Evolutionary conservation across 1,284 basidiomycete species (phyloP), one percentile per base, ranked within the genome.

Genomic region (Austropuccinia psidii): DNA sequence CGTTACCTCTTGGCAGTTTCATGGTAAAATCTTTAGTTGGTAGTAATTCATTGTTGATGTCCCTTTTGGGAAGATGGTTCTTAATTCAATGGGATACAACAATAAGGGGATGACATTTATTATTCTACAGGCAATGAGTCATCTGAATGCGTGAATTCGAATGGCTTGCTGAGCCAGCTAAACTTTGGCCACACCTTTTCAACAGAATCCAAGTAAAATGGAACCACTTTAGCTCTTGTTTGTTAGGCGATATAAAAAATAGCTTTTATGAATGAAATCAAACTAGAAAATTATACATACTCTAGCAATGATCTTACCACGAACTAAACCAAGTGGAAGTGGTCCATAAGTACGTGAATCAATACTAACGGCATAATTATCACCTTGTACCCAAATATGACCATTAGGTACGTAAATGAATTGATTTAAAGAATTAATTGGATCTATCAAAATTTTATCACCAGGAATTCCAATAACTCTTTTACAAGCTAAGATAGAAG

Each of bases 351-450:
- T 54, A 2, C 70, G 60, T 39, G 70, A 73, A 49, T 73, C 70
- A 21, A 73, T 52, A 47, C 70, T 73, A 31, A 64, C 60, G 21
- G 45, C 49, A 50, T 54, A 41, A 21, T 73, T 73, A 57, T 73
- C 70, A 43, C 70, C 70, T 64, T 73, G 29, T 45, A 73, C 21
- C 70, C 70, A 73, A 54, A 73, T 45, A 73, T 73, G 70, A 43
- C 70, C 70, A 29, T 33, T 21, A 15, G 70, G 70, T 54, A n/a
- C 33, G 29, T 13, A 19, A 2, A 1, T 29, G 21, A 0, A 64
- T 45, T 37, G 5, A 17, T 21, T n/a, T 4, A 4, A 39, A 43
- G 27, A 24, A 24, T 39, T 37, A 45, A 41, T 49, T 13, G 31
- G 29, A 73, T 64, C 47, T 21, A 73, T 35, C 13, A 64, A 24